phyloP scores from a whole-genome alignment of 1,139 yeast species.

The Suhomyces bolitotheri region DNA sequence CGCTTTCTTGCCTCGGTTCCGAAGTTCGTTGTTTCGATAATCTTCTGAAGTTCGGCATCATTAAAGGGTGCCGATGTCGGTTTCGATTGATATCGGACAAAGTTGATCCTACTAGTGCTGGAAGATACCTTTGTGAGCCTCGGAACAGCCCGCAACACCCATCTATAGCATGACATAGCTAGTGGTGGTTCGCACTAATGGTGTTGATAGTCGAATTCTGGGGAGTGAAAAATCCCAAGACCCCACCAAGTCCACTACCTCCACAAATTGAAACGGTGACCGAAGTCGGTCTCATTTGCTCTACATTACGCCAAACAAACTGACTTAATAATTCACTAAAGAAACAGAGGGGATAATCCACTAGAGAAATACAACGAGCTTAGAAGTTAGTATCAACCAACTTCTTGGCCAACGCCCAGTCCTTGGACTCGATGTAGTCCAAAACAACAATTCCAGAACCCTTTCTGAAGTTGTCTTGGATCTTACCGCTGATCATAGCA shows the following conservation, averaged over 20 bases:
- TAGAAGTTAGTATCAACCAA: conserved; percentile 57
- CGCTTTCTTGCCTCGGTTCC: conserved; percentile 16
- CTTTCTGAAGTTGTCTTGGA: conserved; percentile 51
- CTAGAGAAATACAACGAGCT: too few species aligned
- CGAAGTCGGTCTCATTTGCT: too few species aligned
- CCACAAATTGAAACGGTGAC: too few species aligned
- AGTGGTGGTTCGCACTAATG: too few species aligned
- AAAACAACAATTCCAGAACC: conserved; percentile 63
- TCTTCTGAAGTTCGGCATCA: conserved; percentile 22
- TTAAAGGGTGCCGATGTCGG: conserved; percentile 4
- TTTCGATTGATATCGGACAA: conserved; percentile 7
- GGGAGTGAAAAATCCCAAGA: background rate
- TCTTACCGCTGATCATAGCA: conserved; percentile 48
- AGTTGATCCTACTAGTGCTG: background rate
- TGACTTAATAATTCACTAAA: too few species aligned
- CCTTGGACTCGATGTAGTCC: conserved; percentile 64
- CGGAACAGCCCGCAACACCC: background rate
- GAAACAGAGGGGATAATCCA: too few species aligned
- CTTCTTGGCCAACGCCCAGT: conserved; percentile 58
- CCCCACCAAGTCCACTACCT: too few species aligned
- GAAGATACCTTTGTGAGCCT: background rate
- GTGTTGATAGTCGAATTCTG: background rate
- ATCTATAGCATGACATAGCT: background rate
- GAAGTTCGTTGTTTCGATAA: conserved; percentile 25
- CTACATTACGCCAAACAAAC: too few species aligned